Evolutionary conservation across 371 early-diverging fungal genomes (phyloP).

Genomic region (Zychaea mexicana): DNA sequence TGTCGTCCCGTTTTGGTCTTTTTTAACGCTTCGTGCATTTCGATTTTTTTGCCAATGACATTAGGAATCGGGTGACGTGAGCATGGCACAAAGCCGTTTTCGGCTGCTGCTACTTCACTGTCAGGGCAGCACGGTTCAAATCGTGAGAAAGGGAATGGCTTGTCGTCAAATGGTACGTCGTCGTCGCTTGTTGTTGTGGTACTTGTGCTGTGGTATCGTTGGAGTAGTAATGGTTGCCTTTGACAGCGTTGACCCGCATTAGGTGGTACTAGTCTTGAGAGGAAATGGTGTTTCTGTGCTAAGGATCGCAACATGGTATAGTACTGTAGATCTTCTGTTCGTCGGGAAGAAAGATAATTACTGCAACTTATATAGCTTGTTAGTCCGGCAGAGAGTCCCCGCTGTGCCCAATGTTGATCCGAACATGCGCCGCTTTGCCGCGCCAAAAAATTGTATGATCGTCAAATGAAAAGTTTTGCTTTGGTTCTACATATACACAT

Average conservation of each 20-base stretch:
- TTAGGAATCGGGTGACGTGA: constrained; percentile 42
- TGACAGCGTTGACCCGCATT: background rate
- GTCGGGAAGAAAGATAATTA: background rate
- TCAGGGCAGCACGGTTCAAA: constrained; percentile 51
- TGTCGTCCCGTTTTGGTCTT: constrained; percentile 25
- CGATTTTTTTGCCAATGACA: constrained; percentile 45
- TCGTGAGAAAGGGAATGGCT: constrained; percentile 39
- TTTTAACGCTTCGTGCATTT: constrained; percentile 31
- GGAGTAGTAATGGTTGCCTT: background rate
- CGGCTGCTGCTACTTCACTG: constrained; percentile 1
- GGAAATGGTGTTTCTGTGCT: background rate
- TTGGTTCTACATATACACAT: too few relatives aligned
- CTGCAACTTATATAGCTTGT: background rate
- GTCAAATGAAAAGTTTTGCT: too few relatives aligned
- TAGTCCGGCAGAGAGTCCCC: background rate
- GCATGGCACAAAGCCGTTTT: constrained; percentile 47
- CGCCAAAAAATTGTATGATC: background rate
- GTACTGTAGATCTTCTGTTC: background rate
- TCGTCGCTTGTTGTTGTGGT: background rate
- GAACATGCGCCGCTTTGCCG: background rate
- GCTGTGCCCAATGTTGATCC: background rate
- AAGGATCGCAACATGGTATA: background rate
- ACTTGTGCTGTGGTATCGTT: background rate
- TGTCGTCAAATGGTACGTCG: constrained; percentile 39
- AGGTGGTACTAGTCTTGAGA: background rate